Base-by-base conservation (phyloP, 768 basidiomycete genomes). In the Mycena rosella region DNA sequence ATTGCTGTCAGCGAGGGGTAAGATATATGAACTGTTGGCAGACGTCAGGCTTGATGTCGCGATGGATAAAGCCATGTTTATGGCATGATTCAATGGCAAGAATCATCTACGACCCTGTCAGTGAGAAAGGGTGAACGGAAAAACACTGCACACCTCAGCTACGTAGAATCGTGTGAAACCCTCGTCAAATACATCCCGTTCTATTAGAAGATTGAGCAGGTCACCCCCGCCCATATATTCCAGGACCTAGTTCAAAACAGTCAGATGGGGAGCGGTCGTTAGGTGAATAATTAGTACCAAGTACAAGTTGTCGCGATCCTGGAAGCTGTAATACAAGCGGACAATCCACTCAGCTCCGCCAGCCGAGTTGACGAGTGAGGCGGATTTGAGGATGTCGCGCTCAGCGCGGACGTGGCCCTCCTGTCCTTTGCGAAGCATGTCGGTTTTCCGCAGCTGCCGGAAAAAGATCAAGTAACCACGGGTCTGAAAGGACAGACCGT, bases 151-250 rank as follows among this genome's bases (percentile, higher is more conserved):
- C 74, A 96, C 95, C 87, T 98, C 97, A 62, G 96, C 93, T 68
- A 96, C 87, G 82, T 98, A 99, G 84, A 98, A 98, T 70, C 92
- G 88, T 65, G 94, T 91, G 79, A 96, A 96, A 74, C 91, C 88
- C 85, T 96, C 95, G 69, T 95, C 92, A 75, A 96, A 96, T 63
- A 94, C 87, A 76, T 96, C 95, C 67, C 91, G 83, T 80, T 98
- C 95, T 73, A 98, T 97, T 76, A 98, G 86, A 73, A 98, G 89
- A 79, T 98, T 98, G 60, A 99, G 89, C 73, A 98, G 89, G 83
- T 98, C 96, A 63, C 96, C 95, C 63, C 96, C 96, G 69, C 96
- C 95, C 95, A 97, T 97, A 79, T 91, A 98, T 76, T 97, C 94
- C 51, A 97, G 87, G 56, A 96, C 88, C 94, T 95, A 82, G 73